Evolutionary conservation across 306 rosid species (phyloP).

Genomic region (Malus sylvestris): DNA sequence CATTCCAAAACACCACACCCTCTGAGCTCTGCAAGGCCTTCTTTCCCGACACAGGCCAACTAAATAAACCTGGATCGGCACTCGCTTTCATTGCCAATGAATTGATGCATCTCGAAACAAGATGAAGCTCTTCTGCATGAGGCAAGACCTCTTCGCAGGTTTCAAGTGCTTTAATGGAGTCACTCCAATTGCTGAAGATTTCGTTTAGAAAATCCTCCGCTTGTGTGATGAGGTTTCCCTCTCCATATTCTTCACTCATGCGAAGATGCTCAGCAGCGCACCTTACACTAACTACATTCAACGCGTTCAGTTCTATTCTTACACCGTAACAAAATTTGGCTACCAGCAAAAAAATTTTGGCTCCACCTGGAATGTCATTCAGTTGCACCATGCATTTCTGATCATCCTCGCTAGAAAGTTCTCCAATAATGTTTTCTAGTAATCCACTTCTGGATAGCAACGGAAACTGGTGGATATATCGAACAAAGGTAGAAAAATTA

Average conservation of each 20-base stretch:
- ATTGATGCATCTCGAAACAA: slow-evolving; percentile 63
- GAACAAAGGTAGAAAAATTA: not conserved
- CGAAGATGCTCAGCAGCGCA: slow-evolving; percentile 72
- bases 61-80: slow-evolving; percentile 57
- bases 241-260: slow-evolving; percentile 77
- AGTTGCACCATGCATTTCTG: slow-evolving; percentile 49
- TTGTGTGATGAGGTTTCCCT: slow-evolving; percentile 57
- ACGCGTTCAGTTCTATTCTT: slow-evolving; percentile 63
- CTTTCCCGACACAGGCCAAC: slow-evolving; percentile 41
- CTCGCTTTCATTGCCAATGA: slow-evolving; percentile 69
- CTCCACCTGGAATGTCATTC: slow-evolving; percentile 78
- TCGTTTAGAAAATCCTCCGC: slow-evolving; percentile 62
- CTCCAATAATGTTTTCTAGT: slow-evolving; percentile 50
- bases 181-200: slow-evolving; percentile 63
- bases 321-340: slow-evolving; percentile 88
- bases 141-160: slow-evolving; percentile 62
- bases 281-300: slow-evolving; percentile 55
- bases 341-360: slow-evolving; percentile 50
- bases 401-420: slow-evolving; percentile 35
- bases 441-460: slow-evolving; percentile 73
- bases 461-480: slow-evolving; percentile 57
- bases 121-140: slow-evolving; percentile 73
- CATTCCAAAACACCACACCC: slow-evolving; percentile 57
- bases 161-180: slow-evolving; percentile 65
- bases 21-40: slow-evolving; percentile 37